These are phyloP conservation scores for Psilocybe cubensis DNA, from an alignment of 768 basidiomycete genomes.

Conservation along the genomic window DNA sequence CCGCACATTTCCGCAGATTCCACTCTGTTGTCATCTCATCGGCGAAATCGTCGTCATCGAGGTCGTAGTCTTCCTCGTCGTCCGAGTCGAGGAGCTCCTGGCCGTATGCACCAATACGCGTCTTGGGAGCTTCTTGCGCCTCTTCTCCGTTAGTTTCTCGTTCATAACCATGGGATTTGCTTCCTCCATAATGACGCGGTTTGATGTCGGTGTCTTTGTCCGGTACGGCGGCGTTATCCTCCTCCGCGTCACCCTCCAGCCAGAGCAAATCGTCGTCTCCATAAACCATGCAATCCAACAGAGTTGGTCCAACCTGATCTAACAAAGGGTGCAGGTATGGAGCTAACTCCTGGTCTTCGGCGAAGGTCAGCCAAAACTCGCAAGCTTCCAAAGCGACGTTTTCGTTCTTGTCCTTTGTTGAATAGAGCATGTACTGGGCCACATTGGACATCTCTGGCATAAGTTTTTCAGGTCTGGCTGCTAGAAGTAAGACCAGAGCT, in stretches of 20 bases:
- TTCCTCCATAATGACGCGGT: constrained; percentile 83
- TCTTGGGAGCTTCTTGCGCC: constrained; percentile 38
- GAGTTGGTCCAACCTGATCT: constrained; percentile 89
- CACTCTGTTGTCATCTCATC: constrained; percentile 98
- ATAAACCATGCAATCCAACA: constrained; percentile 98
- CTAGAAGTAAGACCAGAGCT: constrained; percentile 90
- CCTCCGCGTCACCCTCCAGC: constrained; percentile 91
- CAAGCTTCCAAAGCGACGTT: constrained; percentile 96
- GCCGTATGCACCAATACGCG: constrained; percentile 68
- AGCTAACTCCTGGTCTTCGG: constrained; percentile 89
- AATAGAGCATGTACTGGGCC: constrained; percentile 98
- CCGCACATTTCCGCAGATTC: constrained; percentile 98
- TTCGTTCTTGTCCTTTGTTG: constrained; percentile 97
- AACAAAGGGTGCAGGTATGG: constrained; percentile 86
- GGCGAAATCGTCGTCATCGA: constrained; percentile 90
- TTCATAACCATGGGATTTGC: constrained; percentile 84
- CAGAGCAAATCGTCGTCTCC: constrained; percentile 95
- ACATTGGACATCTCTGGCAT: constrained; percentile 96
- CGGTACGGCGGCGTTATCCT: constrained; percentile 73
- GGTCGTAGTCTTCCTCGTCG: constrained; percentile 86
- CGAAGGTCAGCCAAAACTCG: constrained; percentile 99
- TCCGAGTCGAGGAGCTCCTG: constrained; percentile 85
- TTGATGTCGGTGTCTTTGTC: constrained; percentile 97
- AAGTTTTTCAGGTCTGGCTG: constrained; percentile 92
- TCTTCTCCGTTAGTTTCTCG: constrained; percentile 59